Evolutionary conservation across 257 asterid genomes (phyloP).

Genomic region (Primulina huaijiensis): DNA sequence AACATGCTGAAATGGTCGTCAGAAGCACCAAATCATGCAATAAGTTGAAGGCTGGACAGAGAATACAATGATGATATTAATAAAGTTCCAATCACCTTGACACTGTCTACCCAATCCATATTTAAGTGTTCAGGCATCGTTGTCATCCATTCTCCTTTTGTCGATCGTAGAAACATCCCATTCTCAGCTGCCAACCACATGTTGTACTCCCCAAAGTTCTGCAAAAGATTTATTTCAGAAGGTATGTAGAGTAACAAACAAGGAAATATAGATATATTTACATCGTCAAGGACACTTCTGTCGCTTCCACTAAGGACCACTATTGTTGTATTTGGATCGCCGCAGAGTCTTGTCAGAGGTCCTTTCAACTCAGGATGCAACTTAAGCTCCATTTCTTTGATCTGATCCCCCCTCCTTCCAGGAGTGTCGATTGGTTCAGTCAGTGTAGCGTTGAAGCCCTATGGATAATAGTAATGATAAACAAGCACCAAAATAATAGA

Average conservation of each 20-base stretch:
- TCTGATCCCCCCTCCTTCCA: constrained; percentile 92
- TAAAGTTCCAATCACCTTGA: constrained; percentile 47
- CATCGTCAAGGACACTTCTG: constrained; percentile 70
- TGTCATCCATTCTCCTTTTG: constrained; percentile 92
- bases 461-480: constrained; percentile 18
- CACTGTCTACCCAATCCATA: constrained; percentile 97
- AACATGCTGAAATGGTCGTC: constrained; percentile 65
- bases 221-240: constrained; percentile 35
- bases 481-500: constrained; percentile 14
- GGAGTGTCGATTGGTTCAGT: constrained; percentile 75
- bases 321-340: constrained; percentile 79
- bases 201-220: constrained; percentile 83
- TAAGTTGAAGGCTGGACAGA: constrained; percentile 22
- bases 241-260: background rate
- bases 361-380: constrained; percentile 76
- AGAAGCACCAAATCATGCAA: constrained; percentile 17
- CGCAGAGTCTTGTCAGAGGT: constrained; percentile 61
- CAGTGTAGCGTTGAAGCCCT: constrained; percentile 91
- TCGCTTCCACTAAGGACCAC: constrained; percentile 95
- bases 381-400: constrained; percentile 93
- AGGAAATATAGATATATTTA: constrained; percentile 25
- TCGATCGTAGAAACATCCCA: constrained; percentile 92
- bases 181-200: constrained; percentile 99
- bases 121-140: constrained; percentile 97
- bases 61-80: constrained; percentile 21